phyloP scores from a whole-genome alignment of 2,329 filamentous ascomycete genomes.

The Alternaria conjuncta region DNA sequence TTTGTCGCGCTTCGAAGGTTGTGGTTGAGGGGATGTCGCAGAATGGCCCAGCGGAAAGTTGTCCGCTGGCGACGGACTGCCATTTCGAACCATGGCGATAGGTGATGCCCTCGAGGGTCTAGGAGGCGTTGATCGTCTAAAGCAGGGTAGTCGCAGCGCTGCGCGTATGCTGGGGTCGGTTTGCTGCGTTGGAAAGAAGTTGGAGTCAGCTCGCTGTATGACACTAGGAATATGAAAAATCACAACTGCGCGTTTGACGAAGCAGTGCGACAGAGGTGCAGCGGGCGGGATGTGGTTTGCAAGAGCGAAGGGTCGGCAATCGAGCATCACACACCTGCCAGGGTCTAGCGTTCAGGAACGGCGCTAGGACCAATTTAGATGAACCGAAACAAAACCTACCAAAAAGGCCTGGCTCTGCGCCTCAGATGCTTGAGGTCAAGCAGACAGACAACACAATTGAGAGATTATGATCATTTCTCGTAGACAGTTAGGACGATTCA shows the following conservation, averaged over 20 bases:
- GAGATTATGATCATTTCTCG: not conserved
- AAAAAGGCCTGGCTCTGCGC: not conserved
- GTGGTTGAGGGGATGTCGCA: conserved; percentile 54
- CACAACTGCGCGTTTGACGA: not conserved
- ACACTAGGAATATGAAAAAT: not conserved
- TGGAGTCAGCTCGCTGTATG: not conserved
- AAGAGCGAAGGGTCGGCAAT: conserved; percentile 15
- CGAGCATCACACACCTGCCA: conserved; percentile 18
- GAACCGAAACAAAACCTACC: not conserved
- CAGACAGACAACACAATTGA: not conserved
- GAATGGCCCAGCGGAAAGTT: conserved; percentile 45
- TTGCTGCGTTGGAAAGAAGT: not conserved
- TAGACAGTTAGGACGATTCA: not conserved
- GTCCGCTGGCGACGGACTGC: conserved; percentile 47
- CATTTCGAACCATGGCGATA: conserved; percentile 47
- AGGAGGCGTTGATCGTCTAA: not conserved
- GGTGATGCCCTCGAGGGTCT: not conserved
- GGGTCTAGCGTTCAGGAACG: conserved; percentile 4
- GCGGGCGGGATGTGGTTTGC: conserved; percentile 12
- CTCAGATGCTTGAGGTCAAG: not conserved
- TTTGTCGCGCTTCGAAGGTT: conserved; percentile 85
- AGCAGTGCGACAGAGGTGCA: conserved; percentile 3
- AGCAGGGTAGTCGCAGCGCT: conserved; percentile 4
- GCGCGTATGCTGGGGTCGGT: not conserved
- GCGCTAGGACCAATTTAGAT: not conserved